Evolutionary conservation across 2,329 filamentous ascomycete genomes (phyloP).

Genomic region (Verticillium alfalfae): DNA sequence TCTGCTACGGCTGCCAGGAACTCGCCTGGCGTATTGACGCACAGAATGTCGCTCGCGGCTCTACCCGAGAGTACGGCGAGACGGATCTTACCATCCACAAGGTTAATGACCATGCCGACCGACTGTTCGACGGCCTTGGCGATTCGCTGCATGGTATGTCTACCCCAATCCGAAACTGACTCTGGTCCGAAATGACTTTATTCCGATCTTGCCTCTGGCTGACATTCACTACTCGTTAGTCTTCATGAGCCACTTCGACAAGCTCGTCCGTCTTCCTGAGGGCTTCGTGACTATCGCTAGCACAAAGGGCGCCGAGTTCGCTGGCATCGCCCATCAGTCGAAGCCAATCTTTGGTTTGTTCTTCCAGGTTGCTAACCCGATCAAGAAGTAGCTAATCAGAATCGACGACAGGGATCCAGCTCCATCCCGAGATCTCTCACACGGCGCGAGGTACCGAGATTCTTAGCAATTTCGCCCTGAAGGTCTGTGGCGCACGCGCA

Average conservation of each 20-base stretch:
- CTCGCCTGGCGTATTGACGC: conserved; percentile 62
- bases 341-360: conserved; percentile 62
- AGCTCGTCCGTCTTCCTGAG: conserved; percentile 68
- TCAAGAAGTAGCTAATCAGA: conserved; percentile 4
- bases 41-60: conserved; percentile 23
- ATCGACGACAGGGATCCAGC: conserved; percentile 59
- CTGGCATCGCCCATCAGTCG: conserved; percentile 67
- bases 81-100: conserved; percentile 54
- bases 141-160: conserved; percentile 51
- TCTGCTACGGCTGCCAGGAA: conserved; percentile 56
- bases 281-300: conserved; percentile 69
- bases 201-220: not conserved
- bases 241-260: conserved; percentile 89
- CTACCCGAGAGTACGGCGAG: conserved; percentile 12
- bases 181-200: too few relatives aligned
- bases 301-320: conserved; percentile 71
- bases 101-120: conserved; percentile 60
- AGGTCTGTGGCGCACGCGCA: conserved; percentile 70
- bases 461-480: conserved; percentile 76
- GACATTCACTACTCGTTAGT: conserved; percentile 25
- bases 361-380: conserved; percentile 1
- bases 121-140: conserved; percentile 71
- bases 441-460: conserved; percentile 65
- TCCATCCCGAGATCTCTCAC: conserved; percentile 81
- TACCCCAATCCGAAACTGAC: not conserved